Evolutionary conservation across 148 eudicot genomes (phyloP).

Genomic region (Cornus kousa): DNA sequence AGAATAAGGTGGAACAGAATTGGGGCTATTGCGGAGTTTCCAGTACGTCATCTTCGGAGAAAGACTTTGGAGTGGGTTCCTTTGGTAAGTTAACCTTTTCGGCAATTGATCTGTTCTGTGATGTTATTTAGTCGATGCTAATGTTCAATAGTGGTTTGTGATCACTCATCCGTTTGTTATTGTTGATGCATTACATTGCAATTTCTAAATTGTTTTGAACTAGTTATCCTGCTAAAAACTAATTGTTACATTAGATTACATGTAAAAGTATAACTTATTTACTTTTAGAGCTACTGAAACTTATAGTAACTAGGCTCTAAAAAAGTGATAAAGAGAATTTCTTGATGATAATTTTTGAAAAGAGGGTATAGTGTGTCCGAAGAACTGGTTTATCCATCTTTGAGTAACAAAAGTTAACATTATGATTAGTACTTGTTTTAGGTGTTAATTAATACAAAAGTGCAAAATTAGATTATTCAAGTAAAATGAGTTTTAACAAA

Average conservation of each 20-base stretch:
- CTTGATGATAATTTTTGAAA: too few relatives aligned
- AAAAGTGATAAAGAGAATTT: too few relatives aligned
- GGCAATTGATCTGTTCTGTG: background rate
- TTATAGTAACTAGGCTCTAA: background rate
- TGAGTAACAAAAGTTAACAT: too few relatives aligned
- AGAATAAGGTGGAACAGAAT: conserved; percentile 61
- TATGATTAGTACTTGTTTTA: background rate
- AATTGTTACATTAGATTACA: background rate
- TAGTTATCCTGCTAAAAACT: background rate
- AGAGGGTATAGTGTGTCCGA: background rate
- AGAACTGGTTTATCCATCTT: background rate
- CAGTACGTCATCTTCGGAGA: conserved; percentile 85
- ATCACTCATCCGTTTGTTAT: background rate
- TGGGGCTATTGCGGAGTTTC: conserved; percentile 71
- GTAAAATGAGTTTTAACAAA: too few relatives aligned
- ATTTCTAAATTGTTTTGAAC: background rate
- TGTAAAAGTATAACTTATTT: background rate
- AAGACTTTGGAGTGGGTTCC: conserved; percentile 85
- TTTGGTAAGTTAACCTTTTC: conserved; percentile 52
- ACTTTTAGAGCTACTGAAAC: background rate
- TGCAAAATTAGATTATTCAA: background rate
- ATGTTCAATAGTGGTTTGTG: background rate
- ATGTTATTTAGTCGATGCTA: background rate
- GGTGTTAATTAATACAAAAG: background rate
- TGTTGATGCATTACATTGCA: background rate